Base-by-base conservation (phyloP, 2,329 filamentous ascomycete genomes). In the Hypoxylon sp. region DNA sequence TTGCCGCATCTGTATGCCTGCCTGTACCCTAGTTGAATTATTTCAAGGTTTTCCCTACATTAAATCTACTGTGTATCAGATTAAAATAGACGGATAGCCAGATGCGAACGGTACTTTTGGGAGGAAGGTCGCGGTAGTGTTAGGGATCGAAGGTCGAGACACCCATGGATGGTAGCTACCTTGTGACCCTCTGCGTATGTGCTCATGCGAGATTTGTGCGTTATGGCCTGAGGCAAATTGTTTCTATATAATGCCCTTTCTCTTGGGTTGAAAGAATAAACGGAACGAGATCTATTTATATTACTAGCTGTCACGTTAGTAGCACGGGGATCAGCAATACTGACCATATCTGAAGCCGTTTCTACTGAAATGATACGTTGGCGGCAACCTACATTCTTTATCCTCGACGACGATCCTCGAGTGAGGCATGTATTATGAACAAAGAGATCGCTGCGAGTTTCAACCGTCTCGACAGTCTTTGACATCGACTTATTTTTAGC, bases 381-480 rank as follows among this genome's bases (percentile, higher is more conserved):
- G 28, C 18, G 33, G 44, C 42, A 33, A 55, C 18, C 24, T 33
- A 32, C 4, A 8, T 30, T 26, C 51, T 59, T 59, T 60, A 48
- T 64, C 33, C 18, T 24, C 18, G 14, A 45, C 11, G 32, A 38
- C 30, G 36, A 44, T 26, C n/a, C 14, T 50, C 14, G 50, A 51
- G 32, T 52, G 22, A 40, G 36, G 36, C 36, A 11, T 40, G 9
- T 2, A 40, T 38, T 1, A 9, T 3, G n/a, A 24, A 60, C 50
- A 64, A 64, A 64, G 61, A 60, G 8, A 7, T 4, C 7, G 12
- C 4, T 16, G 16, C 20, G 18, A 9, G 16, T 16, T 38, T 6
- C 11, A n/a, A 14, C 20, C 18, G 22, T 2, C 45, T n/a, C 14
- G 5, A 36, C 5, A n/a, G 3, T 38, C 45, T 50, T 40, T 46